Evolutionary conservation across 495 filamentous ascomycete species (phyloP).

Genomic region (Penicillium tannophilum): DNA sequence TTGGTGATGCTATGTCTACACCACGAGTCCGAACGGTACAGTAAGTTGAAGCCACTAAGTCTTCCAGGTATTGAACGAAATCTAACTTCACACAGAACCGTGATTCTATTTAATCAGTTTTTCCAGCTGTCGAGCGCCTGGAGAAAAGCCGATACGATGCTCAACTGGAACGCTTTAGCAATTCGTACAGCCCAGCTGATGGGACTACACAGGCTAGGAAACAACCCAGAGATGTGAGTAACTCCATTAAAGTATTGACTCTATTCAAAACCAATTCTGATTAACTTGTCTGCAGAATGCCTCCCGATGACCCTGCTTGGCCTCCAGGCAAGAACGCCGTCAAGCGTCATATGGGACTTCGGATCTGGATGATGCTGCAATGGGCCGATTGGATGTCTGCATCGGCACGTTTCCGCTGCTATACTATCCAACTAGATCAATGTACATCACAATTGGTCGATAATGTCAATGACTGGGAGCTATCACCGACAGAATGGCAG

Average conservation of each 20-base stretch:
- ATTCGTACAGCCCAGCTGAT: constrained; percentile 3
- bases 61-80: background rate
- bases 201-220: constrained; percentile 1
- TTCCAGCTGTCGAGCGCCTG: constrained; percentile 3
- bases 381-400: constrained; percentile 8
- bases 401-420: constrained; percentile 1
- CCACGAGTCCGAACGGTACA: constrained; percentile 3
- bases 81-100: background rate
- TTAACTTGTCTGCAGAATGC: background rate
- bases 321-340: constrained; percentile 3
- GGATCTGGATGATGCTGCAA: constrained; percentile 6
- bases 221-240: constrained; percentile 3
- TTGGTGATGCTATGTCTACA: constrained; percentile 2
- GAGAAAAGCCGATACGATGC: constrained; percentile 6
- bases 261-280: background rate
- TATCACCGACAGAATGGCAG: constrained; percentile 5
- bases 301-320: constrained; percentile 4
- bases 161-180: constrained; percentile 2
- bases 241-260: background rate
- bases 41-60: background rate
- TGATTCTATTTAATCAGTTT: background rate
- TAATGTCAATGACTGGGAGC: constrained; percentile 7
- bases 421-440: constrained; percentile 2
- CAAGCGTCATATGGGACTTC: constrained; percentile 3
- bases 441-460: constrained; percentile 1